Conservation (phyloP, 345 rosid species). For the Barbarea vulgaris region DNA sequence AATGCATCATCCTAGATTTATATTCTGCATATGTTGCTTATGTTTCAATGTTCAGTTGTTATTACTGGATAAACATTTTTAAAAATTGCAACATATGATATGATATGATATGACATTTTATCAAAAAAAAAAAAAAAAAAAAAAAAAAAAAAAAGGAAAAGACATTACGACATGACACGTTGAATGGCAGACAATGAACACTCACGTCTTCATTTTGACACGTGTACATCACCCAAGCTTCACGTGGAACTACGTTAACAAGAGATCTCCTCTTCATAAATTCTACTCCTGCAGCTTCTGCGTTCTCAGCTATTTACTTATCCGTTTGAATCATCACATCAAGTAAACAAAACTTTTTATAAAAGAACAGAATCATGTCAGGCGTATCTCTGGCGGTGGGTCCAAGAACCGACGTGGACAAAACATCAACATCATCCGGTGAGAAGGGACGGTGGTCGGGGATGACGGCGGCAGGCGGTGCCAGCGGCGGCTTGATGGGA, state of each 20-base stretch:
- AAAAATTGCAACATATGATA: no score
- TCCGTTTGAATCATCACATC: constrained; percentile 12
- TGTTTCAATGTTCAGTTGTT: no score
- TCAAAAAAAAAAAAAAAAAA: no score
- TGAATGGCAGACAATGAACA: constrained; percentile 19
- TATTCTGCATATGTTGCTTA: no score
- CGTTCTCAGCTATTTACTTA: constrained; percentile 2
- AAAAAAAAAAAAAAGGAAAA: background rate
- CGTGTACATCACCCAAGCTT: constrained; percentile 33
- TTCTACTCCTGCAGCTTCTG: constrained; percentile 14
- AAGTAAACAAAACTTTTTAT: background rate
- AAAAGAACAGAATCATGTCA: constrained; percentile 51
- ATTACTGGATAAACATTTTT: no score
- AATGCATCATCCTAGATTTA: no score
- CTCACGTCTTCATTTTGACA: constrained; percentile 26
- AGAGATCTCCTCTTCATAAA: constrained; percentile 27
- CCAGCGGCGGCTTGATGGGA: constrained; percentile 70
- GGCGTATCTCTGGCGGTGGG: constrained; percentile 71
- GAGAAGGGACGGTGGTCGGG: constrained; percentile 37
- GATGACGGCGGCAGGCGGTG: constrained; percentile 43
- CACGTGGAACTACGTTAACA: constrained; percentile 34
- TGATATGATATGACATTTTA: no score
- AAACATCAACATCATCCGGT: constrained; percentile 35
- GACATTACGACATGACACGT: constrained; percentile 36
- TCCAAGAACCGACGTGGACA: constrained; percentile 47